phyloP scores from a whole-genome alignment of 2,329 filamentous ascomycete genomes.

The Exophiala oligosperma region DNA sequence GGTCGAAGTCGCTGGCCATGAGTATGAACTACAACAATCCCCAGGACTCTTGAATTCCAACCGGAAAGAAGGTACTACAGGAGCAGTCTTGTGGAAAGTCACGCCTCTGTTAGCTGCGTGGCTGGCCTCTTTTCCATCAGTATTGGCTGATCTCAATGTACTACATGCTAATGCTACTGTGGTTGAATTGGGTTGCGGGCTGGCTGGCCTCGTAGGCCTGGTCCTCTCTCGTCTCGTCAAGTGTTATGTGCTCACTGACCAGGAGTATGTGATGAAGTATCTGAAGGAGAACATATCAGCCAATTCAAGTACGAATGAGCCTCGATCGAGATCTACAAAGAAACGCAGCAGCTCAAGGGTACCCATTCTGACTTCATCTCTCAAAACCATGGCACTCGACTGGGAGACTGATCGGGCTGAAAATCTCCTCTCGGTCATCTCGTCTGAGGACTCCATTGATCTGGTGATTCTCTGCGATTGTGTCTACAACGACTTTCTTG shows the following conservation, averaged over 20 bases:
- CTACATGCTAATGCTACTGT: slow-evolving; percentile 59
- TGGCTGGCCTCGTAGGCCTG: slow-evolving; percentile 76
- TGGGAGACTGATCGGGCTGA: slow-evolving; percentile 67
- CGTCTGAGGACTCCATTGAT: slow-evolving; percentile 53
- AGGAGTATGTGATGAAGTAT: slow-evolving; percentile 76
- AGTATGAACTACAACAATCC: slow-evolving; percentile 79
- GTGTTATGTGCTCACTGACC: slow-evolving; percentile 78
- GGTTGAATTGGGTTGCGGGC: slow-evolving; percentile 85
- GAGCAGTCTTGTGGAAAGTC: slow-evolving; percentile 90
- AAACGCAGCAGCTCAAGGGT: slow-evolving; percentile 21
- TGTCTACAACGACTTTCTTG: slow-evolving; percentile 87
- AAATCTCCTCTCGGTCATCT: slow-evolving; percentile 39
- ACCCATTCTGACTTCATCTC: slow-evolving; percentile 7
- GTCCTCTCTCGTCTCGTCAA: slow-evolving; percentile 61
- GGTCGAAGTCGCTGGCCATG: slow-evolving; percentile 65
- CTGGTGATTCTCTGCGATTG: slow-evolving; percentile 85
- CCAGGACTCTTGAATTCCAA: slow-evolving; percentile 77
- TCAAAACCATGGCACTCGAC: slow-evolving; percentile 60
- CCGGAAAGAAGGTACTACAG: slow-evolving; percentile 70
- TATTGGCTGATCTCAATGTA: slow-evolving; percentile 59
- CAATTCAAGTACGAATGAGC: slow-evolving; percentile 28
- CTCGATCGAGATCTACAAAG: not conserved
- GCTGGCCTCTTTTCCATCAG: slow-evolving; percentile 65
- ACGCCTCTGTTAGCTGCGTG: slow-evolving; percentile 80
- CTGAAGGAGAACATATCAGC: slow-evolving; percentile 72